A percentile compares a stretch with the other conserved stretches of the same genome.
Conservation (phyloP, 2,329 filamentous ascomycete genomes). For the Penicillium hesseltinei region DNA sequence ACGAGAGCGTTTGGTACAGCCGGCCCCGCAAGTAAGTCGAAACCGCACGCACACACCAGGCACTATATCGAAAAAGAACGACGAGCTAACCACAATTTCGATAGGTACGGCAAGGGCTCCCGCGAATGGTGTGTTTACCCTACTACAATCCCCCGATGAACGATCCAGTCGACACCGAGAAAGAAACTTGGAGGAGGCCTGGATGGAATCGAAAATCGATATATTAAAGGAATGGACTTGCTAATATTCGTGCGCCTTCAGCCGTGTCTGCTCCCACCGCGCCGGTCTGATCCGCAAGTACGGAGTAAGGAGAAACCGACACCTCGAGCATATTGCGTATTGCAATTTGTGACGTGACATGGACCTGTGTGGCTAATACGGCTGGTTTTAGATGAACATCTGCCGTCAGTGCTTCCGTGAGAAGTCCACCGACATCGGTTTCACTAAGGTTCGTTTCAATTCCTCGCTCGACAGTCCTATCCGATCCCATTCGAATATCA, state of each 20-base stretch:
- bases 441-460: constrained; percentile 59
- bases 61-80: constrained; percentile 10
- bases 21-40: constrained; percentile 78
- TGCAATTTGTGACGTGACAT: neutral
- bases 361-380: constrained; percentile 23
- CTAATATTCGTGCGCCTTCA: constrained; percentile 39
- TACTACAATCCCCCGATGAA: constrained; percentile 12
- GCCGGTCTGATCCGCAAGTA: constrained; percentile 99
- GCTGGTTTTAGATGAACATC: constrained; percentile 47
- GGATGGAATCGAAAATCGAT: constrained; percentile 14
- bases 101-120: constrained; percentile 78
- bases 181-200: constrained; percentile 10
- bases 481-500: constrained; percentile 1
- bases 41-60: constrained; percentile 5
- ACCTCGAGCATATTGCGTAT: neutral
- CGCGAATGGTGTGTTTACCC: constrained; percentile 74
- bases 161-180: constrained; percentile 7
- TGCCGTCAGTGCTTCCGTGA: constrained; percentile 69
- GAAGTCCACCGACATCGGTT: constrained; percentile 66
- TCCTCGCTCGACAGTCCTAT: neutral
- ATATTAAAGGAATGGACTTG: constrained; percentile 28
- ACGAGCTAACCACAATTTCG: constrained; percentile 19
- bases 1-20: constrained; percentile 99
- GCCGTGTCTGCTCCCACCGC: constrained; percentile 86
- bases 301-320: constrained; percentile 52